phyloP scores from a whole-genome alignment of 139 green algal species.

The Chlamydomonas applanata region DNA sequence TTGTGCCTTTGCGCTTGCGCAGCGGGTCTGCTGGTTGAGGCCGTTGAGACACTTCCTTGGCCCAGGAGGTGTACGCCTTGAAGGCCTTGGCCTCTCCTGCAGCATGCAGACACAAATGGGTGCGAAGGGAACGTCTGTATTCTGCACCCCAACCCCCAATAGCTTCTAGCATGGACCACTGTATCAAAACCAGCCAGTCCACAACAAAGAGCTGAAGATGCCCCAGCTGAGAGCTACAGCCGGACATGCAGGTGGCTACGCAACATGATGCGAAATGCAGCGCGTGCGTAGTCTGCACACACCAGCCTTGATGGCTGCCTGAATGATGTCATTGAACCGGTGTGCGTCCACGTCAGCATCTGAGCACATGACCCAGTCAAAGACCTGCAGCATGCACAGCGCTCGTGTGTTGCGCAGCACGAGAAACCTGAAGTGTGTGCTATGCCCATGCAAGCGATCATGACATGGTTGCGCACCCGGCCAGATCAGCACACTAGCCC shows the following conservation, averaged over 20 bases:
- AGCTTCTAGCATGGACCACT: too few species aligned
- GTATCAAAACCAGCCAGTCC: too few species aligned
- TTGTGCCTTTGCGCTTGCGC: not conserved
- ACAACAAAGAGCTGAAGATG: too few species aligned
- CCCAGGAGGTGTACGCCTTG: slow-evolving; percentile 52
- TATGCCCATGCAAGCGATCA: not conserved
- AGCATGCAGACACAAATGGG: not conserved
- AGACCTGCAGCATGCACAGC: slow-evolving; percentile 48
- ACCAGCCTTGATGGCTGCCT: slow-evolving; percentile 55
- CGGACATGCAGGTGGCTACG: too few species aligned
- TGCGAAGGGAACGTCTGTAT: too few species aligned
- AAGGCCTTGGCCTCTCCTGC: slow-evolving; percentile 33
- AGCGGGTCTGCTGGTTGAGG: not conserved
- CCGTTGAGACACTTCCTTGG: slow-evolving; percentile 18
- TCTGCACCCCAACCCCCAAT: too few species aligned
- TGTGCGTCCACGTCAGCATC: slow-evolving; percentile 70
- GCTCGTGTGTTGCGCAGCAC: not conserved
- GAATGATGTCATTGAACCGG: slow-evolving; percentile 76
- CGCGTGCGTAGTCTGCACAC: too few species aligned
- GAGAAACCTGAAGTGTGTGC: not conserved
- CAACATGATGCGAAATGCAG: too few species aligned
- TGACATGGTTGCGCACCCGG: not conserved
- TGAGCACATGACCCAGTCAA: slow-evolving; percentile 84
- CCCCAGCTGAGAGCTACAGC: too few species aligned
- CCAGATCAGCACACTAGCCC: not conserved